Conservation (phyloP, 1,139 yeast species). For the Magnusiomyces magnusii region DNA sequence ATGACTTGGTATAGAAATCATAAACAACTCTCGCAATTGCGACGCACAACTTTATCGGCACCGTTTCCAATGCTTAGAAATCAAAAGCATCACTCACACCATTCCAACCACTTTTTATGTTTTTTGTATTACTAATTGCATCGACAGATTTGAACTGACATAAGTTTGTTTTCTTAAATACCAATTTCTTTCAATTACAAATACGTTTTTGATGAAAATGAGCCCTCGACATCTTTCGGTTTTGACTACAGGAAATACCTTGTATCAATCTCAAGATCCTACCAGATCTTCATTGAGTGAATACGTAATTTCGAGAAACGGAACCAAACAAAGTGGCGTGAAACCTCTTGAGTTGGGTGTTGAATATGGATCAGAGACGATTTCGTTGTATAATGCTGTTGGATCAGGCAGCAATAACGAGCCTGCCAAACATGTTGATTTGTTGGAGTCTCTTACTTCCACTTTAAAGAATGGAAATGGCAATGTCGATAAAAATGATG, state of each 20-base stretch:
- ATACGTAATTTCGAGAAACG: neutral
- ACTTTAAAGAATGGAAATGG: neutral
- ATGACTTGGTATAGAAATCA: too few species aligned
- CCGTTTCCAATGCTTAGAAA: too few species aligned
- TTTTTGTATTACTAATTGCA: too few species aligned
- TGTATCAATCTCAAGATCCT: neutral
- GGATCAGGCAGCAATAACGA: neutral
- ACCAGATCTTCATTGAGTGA: neutral
- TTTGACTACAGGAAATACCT: conserved; percentile 1
- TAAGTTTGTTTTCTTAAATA: too few species aligned
- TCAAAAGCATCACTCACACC: too few species aligned
- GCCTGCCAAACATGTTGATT: neutral
- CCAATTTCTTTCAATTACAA: too few species aligned
- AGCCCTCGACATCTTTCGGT: neutral
- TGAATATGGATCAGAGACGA: neutral
- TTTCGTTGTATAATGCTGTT: neutral
- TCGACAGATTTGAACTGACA: too few species aligned
- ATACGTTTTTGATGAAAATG: too few species aligned
- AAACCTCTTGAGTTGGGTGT: neutral
- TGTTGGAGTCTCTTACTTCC: neutral
- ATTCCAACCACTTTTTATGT: too few species aligned
- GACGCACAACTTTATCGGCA: too few species aligned
- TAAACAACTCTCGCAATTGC: too few species aligned
- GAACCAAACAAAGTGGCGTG: neutral
- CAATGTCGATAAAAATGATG: too few species aligned